Conservation (phyloP, 495 filamentous ascomycete genomes). For the Aspergillus carlsbadensis region DNA sequence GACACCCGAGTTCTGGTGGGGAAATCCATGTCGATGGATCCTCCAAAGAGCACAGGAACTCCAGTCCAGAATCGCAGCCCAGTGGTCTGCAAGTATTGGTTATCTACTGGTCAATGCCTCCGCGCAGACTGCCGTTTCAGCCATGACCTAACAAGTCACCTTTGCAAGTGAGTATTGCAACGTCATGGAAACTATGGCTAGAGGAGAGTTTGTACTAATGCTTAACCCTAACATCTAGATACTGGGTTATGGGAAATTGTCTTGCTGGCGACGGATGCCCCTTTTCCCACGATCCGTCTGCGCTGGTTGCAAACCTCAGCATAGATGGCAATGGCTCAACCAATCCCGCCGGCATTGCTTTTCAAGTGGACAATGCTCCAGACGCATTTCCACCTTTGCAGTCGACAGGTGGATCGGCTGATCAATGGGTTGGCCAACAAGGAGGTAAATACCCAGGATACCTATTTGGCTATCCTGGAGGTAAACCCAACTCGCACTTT, state of each 20-base stretch:
- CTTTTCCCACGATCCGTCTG: conserved; percentile 94
- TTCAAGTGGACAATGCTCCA: conserved; percentile 74
- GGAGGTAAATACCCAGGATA: conserved; percentile 39
- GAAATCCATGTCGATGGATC: conserved; percentile 80
- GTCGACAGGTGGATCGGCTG: conserved; percentile 31
- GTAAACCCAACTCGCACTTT: conserved; percentile 29
- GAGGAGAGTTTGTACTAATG: conserved; percentile 9
- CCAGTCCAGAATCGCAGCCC: conserved; percentile 69
- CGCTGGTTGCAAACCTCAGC: conserved; percentile 66
- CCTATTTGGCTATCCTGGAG: conserved; percentile 27
- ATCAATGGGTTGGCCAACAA: conserved; percentile 60
- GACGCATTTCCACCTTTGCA: conserved; percentile 87
- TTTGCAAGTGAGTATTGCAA: conserved; percentile 84
- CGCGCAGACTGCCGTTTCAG: conserved; percentile 96
- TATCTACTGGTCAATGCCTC: conserved; percentile 88
- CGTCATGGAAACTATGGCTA: neutral
- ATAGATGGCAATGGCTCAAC: conserved; percentile 51
- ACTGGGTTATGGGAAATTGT: conserved; percentile 96
- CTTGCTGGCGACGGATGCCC: conserved; percentile 92
- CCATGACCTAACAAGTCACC: conserved; percentile 89
- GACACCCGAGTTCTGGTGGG: conserved; percentile 70
- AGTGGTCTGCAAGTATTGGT: conserved; percentile 93
- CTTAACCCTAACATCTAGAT: conserved; percentile 52
- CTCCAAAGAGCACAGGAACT: conserved; percentile 69
- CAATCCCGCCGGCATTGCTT: conserved; percentile 41